Evolutionary conservation across 805 yeast species (phyloP), one percentile per base, ranked within the genome.

Genomic region (Ogataea wickerhamii): DNA sequence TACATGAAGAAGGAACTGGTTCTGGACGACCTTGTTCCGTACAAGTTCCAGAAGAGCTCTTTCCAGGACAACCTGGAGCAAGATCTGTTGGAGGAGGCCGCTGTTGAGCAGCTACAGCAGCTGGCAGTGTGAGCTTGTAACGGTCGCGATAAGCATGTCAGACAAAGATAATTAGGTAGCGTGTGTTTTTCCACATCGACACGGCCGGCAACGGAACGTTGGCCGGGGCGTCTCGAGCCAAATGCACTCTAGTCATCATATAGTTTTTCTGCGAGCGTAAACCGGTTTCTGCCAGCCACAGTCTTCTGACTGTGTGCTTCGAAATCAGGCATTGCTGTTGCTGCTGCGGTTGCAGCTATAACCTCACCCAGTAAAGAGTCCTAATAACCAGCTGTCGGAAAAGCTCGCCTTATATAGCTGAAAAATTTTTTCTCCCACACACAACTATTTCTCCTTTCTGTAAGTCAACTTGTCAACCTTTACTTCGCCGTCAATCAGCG

Each of bases 171-270:
- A 63, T 77, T 74, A 88, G 96, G 96, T 88, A 88, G 96, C 96
- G 81, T 76, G 95, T 79, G 72, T 86, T 85, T 86, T 86, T 88
- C 96, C 96, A 88, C 96, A 88, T 74, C 89, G 88, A 84, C 88
- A 72, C 65, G 71, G 32, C 30, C 47, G 40, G 48, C 40, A 44
- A 51, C 64, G 53, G 50, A 48, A 58, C 63, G 63, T 44, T 51
- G 44, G 42, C 42, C 45, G 51, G 43, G 44, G 73, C 45, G 84
- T 84, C 96, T 87, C 95, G 96, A 88, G 96, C 96, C 96, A 88
- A 88, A 88, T 88, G 96, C 96, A 87, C 95, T 88, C 96, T 68
- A 68, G 82, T 86, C 95, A 86, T 86, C 95, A 86, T 77, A 45
- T 63, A 35, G 31, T 26, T 29, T 24, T 22, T 23, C 32, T 18